Evolutionary conservation across 768 basidiomycete species (phyloP).

Genomic region (Dioszegia aurantiaca): DNA sequence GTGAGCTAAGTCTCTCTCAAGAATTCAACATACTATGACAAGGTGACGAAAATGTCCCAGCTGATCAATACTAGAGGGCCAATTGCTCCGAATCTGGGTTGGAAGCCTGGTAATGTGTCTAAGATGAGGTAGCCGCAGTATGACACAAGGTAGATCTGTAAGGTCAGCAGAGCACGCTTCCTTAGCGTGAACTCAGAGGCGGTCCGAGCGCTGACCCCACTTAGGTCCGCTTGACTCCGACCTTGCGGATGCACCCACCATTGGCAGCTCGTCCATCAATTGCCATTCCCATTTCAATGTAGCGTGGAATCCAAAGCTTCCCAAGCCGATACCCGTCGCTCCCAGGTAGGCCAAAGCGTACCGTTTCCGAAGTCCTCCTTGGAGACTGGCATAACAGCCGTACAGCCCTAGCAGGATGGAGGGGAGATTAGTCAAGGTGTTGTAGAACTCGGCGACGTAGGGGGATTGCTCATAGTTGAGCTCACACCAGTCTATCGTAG

Average conservation of each 20-base stretch:
- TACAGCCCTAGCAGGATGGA: slow-evolving; percentile 60
- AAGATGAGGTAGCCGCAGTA: slow-evolving; percentile 64
- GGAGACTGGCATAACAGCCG: slow-evolving; percentile 52
- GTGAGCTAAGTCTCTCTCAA: not conserved
- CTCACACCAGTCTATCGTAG: slow-evolving; percentile 56
- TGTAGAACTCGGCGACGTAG: slow-evolving; percentile 74
- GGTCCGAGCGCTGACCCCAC: too few relatives aligned
- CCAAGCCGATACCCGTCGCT: slow-evolving; percentile 64
- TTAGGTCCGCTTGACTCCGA: too few relatives aligned
- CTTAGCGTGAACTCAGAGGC: too few relatives aligned
- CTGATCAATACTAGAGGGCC: slow-evolving; percentile 44
- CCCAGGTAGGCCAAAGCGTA: slow-evolving; percentile 54
- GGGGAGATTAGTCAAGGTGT: slow-evolving; percentile 69
- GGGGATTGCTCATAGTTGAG: slow-evolving; percentile 73
- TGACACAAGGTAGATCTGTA: slow-evolving; percentile 62
- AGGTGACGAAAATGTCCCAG: slow-evolving; percentile 65
- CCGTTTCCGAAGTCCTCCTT: slow-evolving; percentile 53
- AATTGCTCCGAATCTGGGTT: slow-evolving; percentile 30
- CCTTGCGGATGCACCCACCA: too few relatives aligned
- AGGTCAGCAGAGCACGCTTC: too few relatives aligned
- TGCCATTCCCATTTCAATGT: too few relatives aligned
- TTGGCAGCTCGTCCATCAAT: too few relatives aligned
- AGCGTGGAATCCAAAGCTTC: too few relatives aligned
- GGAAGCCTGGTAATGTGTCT: slow-evolving; percentile 48
- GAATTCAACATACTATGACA: slow-evolving; percentile 64